Evolutionary conservation across 352 stramenopile genomes (phyloP).

Genomic region (Globisporangium canariense): DNA sequence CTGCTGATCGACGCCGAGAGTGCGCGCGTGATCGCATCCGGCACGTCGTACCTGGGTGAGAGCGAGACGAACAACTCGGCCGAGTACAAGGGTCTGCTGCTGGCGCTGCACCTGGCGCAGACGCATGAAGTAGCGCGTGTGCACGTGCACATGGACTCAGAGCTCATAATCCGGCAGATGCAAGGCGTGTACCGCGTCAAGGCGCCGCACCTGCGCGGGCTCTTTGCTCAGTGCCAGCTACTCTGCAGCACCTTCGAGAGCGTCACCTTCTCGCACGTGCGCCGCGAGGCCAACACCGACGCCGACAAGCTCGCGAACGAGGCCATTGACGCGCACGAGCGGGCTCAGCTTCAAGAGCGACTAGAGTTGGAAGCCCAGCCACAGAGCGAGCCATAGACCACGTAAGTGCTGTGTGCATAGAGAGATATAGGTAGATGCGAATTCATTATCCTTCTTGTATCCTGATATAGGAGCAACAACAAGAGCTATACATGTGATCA

Average conservation of each 20-base stretch:
- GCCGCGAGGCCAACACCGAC: conserved; percentile 41
- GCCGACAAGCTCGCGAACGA: conserved; percentile 68
- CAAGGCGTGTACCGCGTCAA: conserved; percentile 69
- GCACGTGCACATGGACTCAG: conserved; percentile 73
- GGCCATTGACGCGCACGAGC: conserved; percentile 45
- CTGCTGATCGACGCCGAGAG: conserved; percentile 42
- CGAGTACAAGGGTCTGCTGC: conserved; percentile 63
- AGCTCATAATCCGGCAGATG: conserved; percentile 80
- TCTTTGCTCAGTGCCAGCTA: conserved; percentile 41
- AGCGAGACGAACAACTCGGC: conserved; percentile 69
- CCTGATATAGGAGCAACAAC: background rate
- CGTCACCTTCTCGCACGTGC: conserved; percentile 52
- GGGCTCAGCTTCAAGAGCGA: conserved; percentile 7
- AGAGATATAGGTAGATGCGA: background rate
- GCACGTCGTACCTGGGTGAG: conserved; percentile 49
- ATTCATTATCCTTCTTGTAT: background rate
- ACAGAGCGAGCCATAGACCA: conserved; percentile 4
- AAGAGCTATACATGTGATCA: background rate
- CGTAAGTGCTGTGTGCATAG: background rate
- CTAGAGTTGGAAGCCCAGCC: background rate
- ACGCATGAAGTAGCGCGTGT: conserved; percentile 31
- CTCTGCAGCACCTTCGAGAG: conserved; percentile 27
- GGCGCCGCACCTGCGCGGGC: conserved; percentile 39
- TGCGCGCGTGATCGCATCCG: conserved; percentile 37
- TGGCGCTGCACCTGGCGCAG: conserved; percentile 55